Percentiles rank a stretch among this genome's conserved stretches.
These are phyloP conservation scores for Nothophaeocryptopus gaeumannii DNA, from an alignment of 2,329 filamentous ascomycete species.

Conservation along the genomic window DNA sequence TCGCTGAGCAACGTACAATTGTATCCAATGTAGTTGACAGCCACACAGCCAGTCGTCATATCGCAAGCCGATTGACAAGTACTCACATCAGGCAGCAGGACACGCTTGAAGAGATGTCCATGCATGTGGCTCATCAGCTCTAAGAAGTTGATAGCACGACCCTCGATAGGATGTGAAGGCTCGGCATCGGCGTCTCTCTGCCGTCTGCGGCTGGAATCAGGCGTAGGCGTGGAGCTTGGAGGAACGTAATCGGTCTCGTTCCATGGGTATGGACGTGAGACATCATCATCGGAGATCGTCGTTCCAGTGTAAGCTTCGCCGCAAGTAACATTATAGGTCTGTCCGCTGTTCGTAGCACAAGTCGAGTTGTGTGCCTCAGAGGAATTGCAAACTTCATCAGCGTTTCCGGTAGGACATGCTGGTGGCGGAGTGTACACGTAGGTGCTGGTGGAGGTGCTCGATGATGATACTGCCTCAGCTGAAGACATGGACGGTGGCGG, in stretches of 20 bases:
- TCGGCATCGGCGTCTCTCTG: background rate
- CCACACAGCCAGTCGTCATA: slow-evolving; percentile 6
- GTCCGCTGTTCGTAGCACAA: background rate
- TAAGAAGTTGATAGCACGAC: slow-evolving; percentile 2
- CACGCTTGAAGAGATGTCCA: slow-evolving; percentile 2
- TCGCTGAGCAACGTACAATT: slow-evolving; percentile 12
- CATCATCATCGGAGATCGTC: slow-evolving; percentile 8
- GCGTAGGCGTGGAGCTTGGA: background rate
- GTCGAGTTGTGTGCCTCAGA: slow-evolving; percentile 1
- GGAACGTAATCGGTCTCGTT: slow-evolving; percentile 5
- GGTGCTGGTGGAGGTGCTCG: background rate
- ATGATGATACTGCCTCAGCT: background rate
- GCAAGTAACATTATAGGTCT: slow-evolving; percentile 8
- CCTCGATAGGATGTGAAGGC: background rate
- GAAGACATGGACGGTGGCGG: background rate
- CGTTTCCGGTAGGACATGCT: slow-evolving; percentile 7
- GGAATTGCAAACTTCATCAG: slow-evolving; percentile 4
- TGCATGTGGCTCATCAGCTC: background rate
- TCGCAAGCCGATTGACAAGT: slow-evolving; percentile 8
- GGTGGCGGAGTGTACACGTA: slow-evolving; percentile 7
- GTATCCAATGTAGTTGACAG: slow-evolving; percentile 7
- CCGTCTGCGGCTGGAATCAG: background rate
- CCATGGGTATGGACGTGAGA: slow-evolving; percentile 5
- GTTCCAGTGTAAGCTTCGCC: slow-evolving; percentile 5
- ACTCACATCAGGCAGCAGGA: slow-evolving; percentile 5